Evolutionary conservation across 2,329 filamentous ascomycete species (phyloP).

Genomic region (Elsinoe ampelina): DNA sequence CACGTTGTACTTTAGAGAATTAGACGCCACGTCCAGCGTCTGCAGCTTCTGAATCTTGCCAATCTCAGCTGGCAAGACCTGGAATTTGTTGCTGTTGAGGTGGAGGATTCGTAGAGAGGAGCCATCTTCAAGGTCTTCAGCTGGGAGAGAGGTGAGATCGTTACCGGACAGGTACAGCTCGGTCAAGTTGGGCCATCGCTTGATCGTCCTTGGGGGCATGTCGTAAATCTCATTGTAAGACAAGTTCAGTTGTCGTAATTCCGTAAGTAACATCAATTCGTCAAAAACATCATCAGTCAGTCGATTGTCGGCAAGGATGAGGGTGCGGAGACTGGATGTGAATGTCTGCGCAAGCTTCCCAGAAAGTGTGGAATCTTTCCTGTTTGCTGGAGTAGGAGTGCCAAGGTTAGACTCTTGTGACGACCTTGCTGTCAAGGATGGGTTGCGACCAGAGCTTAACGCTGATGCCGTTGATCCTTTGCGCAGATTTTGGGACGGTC

Average conservation of each 20-base stretch:
- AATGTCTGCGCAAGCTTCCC: constrained; percentile 77
- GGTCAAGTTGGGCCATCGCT: constrained; percentile 78
- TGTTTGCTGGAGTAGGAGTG: constrained; percentile 47
- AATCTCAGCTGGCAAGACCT: constrained; percentile 88
- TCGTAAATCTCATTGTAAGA: constrained; percentile 94
- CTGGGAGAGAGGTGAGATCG: constrained; percentile 79
- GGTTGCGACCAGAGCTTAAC: constrained; percentile 61
- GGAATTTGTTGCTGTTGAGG: constrained; percentile 97
- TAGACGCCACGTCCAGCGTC: constrained; percentile 89
- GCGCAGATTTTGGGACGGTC: constrained; percentile 17
- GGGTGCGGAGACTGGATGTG: constrained; percentile 69
- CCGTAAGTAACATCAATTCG: constrained; percentile 70
- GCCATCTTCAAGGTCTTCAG: constrained; percentile 86
- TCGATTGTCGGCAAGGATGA: constrained; percentile 88
- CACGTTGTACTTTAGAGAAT: constrained; percentile 94
- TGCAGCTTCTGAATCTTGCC: constrained; percentile 88
- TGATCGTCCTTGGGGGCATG: constrained; percentile 78
- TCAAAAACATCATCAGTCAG: constrained; percentile 94
- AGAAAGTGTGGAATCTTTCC: constrained; percentile 86
- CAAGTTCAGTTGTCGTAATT: constrained; percentile 80
- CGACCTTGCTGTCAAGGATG: constrained; percentile 65
- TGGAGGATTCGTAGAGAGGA: constrained; percentile 81
- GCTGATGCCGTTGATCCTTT: constrained; percentile 73
- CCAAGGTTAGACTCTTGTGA: constrained; percentile 38
- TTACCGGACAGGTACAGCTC: constrained; percentile 95